These are phyloP conservation scores for Solanum aculeatissimum DNA, from an alignment of 305 asterid species.

Conservation along the genomic window DNA sequence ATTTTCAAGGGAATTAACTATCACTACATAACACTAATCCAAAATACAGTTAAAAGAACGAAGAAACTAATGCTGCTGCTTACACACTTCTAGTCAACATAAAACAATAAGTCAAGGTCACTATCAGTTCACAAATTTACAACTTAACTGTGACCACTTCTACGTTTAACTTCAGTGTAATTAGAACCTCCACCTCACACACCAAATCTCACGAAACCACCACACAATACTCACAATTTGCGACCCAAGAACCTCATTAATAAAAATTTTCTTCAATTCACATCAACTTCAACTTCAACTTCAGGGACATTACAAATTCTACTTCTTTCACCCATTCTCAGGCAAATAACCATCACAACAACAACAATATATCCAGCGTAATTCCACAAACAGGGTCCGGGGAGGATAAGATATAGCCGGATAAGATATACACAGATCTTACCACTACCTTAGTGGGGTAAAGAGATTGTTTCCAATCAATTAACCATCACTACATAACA, in stretches of 20 bases:
- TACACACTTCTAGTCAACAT: neutral
- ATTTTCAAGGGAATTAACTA: neutral
- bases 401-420: neutral
- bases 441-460: neutral
- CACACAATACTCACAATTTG: too few relatives aligned
- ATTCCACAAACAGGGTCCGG: neutral
- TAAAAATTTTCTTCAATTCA: too few relatives aligned
- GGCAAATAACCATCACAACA: neutral
- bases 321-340: neutral
- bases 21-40: neutral
- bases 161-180: neutral
- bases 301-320: neutral
- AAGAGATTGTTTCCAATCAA: neutral
- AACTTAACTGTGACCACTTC: neutral
- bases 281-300: neutral
- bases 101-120: neutral
- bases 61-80: neutral
- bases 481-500: neutral
- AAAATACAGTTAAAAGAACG: neutral
- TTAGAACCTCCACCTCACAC: neutral
- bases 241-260: too few relatives aligned
- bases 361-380: neutral
- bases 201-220: too few relatives aligned
- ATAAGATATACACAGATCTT: neutral
- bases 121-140: neutral